Conservation (phyloP, 2,329 filamentous ascomycete genomes). For the Arthrocladium fulminans region DNA sequence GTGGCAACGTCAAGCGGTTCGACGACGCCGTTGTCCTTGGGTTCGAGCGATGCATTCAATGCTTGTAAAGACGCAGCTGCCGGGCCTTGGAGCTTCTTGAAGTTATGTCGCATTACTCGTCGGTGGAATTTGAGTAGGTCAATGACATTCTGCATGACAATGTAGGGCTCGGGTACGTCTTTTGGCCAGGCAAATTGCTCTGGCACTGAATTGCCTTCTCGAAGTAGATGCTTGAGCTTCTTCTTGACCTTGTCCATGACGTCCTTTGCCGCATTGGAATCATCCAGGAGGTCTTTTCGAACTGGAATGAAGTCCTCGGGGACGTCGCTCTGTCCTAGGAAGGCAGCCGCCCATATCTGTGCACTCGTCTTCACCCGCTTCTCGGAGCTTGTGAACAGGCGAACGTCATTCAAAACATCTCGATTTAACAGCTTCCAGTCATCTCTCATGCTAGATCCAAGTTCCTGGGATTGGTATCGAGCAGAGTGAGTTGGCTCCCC, state of each 20-base stretch:
- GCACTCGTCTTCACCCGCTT: conserved; percentile 85
- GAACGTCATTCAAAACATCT: conserved; percentile 83
- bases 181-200: conserved; percentile 96
- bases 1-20: conserved; percentile 50
- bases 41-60: conserved; percentile 18
- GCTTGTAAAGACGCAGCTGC: conserved; percentile 51
- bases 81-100: conserved; percentile 61
- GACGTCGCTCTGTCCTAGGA: conserved; percentile 77
- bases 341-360: conserved; percentile 88
- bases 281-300: conserved; percentile 88
- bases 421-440: conserved; percentile 88
- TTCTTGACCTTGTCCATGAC: conserved; percentile 99
- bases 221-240: conserved; percentile 85
- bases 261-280: conserved; percentile 96
- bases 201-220: conserved; percentile 86
- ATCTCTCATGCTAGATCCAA: conserved; percentile 92
- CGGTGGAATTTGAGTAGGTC: conserved; percentile 97
- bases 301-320: conserved; percentile 79
- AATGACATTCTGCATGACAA: conserved; percentile 84
- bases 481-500: conserved; percentile 96
- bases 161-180: conserved; percentile 86
- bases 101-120: conserved; percentile 90
- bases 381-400: conserved; percentile 93
- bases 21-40: conserved; percentile 17
- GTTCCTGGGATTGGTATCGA: conserved; percentile 87